These are phyloP conservation scores for Lotus japonicus DNA, from an alignment of 306 rosid species.

Conservation along the genomic window DNA sequence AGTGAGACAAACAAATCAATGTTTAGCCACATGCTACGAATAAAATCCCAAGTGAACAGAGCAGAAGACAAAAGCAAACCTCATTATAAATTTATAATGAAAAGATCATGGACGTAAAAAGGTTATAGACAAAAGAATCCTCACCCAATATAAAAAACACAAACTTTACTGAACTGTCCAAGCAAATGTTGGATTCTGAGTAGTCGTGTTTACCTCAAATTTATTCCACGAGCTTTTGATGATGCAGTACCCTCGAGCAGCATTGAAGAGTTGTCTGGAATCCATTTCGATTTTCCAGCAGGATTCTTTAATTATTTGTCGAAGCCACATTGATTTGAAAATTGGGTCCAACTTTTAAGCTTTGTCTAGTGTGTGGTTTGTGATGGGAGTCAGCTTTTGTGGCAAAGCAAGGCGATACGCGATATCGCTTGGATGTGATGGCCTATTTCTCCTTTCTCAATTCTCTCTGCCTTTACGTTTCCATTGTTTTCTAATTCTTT, in stretches of 20 bases:
- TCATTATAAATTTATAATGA: too few species aligned
- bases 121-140: background rate
- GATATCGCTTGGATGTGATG: constrained; percentile 28
- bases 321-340: constrained; percentile 8
- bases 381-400: constrained; percentile 26
- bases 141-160: background rate
- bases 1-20: background rate
- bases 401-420: constrained; percentile 20
- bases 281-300: constrained; percentile 22
- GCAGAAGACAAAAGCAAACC: background rate
- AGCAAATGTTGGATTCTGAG: constrained; percentile 7
- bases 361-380: constrained; percentile 19
- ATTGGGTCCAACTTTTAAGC: background rate
- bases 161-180: background rate
- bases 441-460: background rate
- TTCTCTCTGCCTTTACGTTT: background rate
- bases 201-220: background rate
- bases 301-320: constrained; percentile 15
- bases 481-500: background rate
- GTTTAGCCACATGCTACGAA: background rate
- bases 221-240: background rate
- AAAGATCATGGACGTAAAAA: too few species aligned
- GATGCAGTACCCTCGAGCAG: background rate
- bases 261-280: constrained; percentile 14
- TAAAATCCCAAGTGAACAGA: background rate